phyloP scores from a whole-genome alignment of 1,284 basidiomycete genomes.

The Meira nashicola region DNA sequence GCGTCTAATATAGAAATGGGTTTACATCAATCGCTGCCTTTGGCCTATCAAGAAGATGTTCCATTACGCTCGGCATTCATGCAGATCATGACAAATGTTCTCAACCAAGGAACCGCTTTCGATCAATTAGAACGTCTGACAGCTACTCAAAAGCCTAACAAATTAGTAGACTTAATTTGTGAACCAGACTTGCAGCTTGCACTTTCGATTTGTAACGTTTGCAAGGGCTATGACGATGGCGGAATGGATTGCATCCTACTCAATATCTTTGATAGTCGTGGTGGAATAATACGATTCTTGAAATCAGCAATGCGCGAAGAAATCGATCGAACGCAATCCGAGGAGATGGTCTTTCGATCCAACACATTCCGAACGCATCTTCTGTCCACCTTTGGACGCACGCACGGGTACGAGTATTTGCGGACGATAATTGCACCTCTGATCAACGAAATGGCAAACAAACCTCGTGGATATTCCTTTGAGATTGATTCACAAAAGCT shows the following conservation, averaged over 20 bases:
- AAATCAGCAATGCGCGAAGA: constrained; percentile 42
- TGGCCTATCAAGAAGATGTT: constrained; percentile 72
- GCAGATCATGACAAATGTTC: constrained; percentile 77
- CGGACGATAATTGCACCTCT: constrained; percentile 44
- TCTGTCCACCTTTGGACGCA: constrained; percentile 38
- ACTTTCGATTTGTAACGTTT: constrained; percentile 39
- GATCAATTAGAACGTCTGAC: constrained; percentile 42
- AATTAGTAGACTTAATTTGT: constrained; percentile 38
- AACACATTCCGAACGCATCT: constrained; percentile 46
- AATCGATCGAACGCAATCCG: constrained; percentile 35
- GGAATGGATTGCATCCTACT: constrained; percentile 34
- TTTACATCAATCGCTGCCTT: constrained; percentile 75
- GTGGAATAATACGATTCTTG: constrained; percentile 42
- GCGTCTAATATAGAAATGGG: constrained; percentile 81
- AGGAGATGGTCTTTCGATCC: constrained; percentile 48
- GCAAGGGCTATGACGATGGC: constrained; percentile 35
- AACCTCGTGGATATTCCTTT: constrained; percentile 41
- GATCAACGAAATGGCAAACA: constrained; percentile 40
- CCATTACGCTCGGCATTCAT: constrained; percentile 75
- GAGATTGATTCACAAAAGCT: constrained; percentile 43
- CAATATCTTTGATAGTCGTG: constrained; percentile 44
- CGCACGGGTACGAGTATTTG: constrained; percentile 49
- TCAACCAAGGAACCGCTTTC: constrained; percentile 63
- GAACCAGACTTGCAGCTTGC: constrained; percentile 40
- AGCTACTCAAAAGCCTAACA: constrained; percentile 28